Evolutionary conservation across 1,284 basidiomycete species (phyloP).

Genomic region (Kalmanozyma brasiliensis): DNA sequence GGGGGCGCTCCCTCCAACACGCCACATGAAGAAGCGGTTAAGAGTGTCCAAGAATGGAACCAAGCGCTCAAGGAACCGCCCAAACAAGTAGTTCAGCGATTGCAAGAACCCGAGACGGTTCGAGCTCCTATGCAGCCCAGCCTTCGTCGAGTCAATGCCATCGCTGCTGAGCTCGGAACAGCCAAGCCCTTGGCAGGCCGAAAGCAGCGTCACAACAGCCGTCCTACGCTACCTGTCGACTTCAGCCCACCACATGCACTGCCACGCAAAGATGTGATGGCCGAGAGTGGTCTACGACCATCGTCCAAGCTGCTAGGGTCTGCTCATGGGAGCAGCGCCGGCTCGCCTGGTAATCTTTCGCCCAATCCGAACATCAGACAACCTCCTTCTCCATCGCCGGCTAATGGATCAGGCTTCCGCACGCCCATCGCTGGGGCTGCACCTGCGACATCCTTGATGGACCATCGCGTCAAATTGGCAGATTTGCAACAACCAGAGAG

Average conservation of each 20-base stretch:
- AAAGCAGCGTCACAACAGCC: slow-evolving; percentile 18
- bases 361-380: slow-evolving; percentile 14
- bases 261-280: slow-evolving; percentile 5
- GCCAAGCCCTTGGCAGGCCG: slow-evolving; percentile 35
- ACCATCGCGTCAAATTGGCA: slow-evolving; percentile 60
- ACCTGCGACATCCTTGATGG: slow-evolving; percentile 48
- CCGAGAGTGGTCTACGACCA: slow-evolving; percentile 2
- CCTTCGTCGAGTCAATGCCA: slow-evolving; percentile 43
- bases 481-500: slow-evolving; percentile 71
- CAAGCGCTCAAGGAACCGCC: slow-evolving; percentile 86
- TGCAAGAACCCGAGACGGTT: slow-evolving; percentile 33
- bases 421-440: slow-evolving; percentile 50
- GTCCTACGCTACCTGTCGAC: slow-evolving; percentile 44
- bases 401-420: slow-evolving; percentile 23
- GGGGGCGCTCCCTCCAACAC: slow-evolving; percentile 27
- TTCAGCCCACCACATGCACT: slow-evolving; percentile 35
- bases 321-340: neutral
- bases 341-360: neutral
- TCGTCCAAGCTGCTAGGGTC: slow-evolving; percentile 13
- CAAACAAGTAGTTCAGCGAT: slow-evolving; percentile 23
- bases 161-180: slow-evolving; percentile 37
- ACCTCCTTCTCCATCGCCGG: slow-evolving; percentile 21
- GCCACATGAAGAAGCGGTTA: slow-evolving; percentile 86
- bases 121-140: slow-evolving; percentile 41
- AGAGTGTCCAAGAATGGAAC: slow-evolving; percentile 98